These are phyloP conservation scores for Rhododendron simsii DNA, from an alignment of 148 eudicot genomes.

Conservation along the genomic window DNA sequence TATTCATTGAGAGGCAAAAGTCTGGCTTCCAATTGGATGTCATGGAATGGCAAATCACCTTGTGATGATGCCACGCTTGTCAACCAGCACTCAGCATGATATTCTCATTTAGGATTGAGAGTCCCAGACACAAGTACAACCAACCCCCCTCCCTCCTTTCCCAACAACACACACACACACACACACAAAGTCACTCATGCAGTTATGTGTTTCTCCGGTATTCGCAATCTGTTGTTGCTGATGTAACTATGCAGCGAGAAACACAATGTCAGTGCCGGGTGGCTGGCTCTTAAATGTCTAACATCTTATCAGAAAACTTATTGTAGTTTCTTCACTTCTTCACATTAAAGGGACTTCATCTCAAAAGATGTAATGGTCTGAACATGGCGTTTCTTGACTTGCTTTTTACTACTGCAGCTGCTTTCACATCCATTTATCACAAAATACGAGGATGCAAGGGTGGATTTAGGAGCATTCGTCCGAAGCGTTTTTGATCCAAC, in stretches of 20 bases:
- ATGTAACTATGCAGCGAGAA: background rate
- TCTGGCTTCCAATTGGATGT: no score
- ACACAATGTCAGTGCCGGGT: background rate
- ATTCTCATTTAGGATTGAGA: background rate
- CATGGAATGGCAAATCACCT: background rate
- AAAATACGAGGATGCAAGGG: slow-evolving; percentile 56
- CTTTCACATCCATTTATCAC: slow-evolving; percentile 81
- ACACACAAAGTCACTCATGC: background rate
- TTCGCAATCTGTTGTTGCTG: background rate
- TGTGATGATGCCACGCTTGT: background rate
- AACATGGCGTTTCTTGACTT: slow-evolving; percentile 3
- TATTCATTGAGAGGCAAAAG: background rate
- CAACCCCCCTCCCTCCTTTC: no score
- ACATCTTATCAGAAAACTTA: background rate
- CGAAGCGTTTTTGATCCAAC: slow-evolving; percentile 76
- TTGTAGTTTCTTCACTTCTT: background rate
- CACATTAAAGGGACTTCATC: background rate
- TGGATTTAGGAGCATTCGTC: slow-evolving; percentile 74
- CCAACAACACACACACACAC: background rate
- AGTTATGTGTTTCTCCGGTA: background rate
- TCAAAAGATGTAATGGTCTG: background rate
- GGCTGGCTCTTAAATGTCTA: background rate
- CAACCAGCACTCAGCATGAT: background rate
- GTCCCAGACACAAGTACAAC: no score
- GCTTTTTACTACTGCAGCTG: slow-evolving; percentile 47